Base-by-base conservation (phyloP, 75 land plant genomes). In the Selaginella tamariscina region DNA sequence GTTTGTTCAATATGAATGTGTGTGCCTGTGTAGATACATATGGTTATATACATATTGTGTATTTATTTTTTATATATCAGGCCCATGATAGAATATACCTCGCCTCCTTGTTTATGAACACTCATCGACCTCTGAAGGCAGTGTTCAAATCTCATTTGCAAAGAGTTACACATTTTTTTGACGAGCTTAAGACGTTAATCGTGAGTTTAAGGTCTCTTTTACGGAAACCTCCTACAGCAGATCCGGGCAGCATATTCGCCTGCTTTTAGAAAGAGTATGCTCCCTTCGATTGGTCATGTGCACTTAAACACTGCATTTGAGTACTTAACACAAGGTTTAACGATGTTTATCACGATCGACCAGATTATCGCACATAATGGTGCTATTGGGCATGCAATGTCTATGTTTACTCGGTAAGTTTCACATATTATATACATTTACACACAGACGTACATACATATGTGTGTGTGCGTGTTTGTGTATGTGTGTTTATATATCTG, bases 401-500 rank as follows among this genome's bases (percentile, higher is more conserved):
- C 82, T 55, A 67, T 81, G 23, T 81, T 81, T 56, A 73, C 64
- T 49, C 66, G 82, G 82, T 80, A 26, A 27, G 31, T 21, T 71
- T 2, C 22, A 33, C 15, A 20, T 11, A 11, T 49, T 11, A 49
- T 49, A 11, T 20, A 11, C 20, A 11, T 49, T 49, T 11, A 11
- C 20, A 11, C 20, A 11, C 18, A 11, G 54, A 11, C 20, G 11
- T 49, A 11, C 18, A 11, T 49, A 11, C 54, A 49, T 49, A 49
- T 11, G 20, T 20, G 20, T 20, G 54, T 49, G 18, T 49, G 11
- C 54, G 20, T 49, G 54, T 11, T 49, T 49, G 20, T 11, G 20
- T 11, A 49, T 49, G 54, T 49, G 54, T 11, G 18, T 49, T 11
- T 49, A 49, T 20, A n/a, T n/a, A n/a, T n/a, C n/a, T n/a, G n/a